These are phyloP conservation scores for Dothistroma pini DNA, from an alignment of 2,329 filamentous ascomycete genomes.

Conservation along the genomic window DNA sequence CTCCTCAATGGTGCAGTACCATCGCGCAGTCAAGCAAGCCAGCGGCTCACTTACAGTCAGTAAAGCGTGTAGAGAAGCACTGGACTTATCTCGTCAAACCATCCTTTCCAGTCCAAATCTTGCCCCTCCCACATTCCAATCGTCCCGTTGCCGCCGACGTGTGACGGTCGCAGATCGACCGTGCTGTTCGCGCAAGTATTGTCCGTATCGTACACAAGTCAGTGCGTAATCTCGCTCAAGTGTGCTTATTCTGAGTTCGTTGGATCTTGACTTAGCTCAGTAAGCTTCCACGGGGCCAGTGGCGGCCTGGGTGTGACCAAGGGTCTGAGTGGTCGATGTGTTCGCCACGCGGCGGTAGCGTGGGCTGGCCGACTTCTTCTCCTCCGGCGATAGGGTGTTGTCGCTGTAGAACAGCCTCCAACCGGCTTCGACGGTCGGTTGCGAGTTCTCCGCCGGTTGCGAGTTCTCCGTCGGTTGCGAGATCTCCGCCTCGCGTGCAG, in stretches of 20 bases:
- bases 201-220: conserved; percentile 2
- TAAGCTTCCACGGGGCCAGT: background rate
- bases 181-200: background rate
- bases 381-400: conserved; percentile 4
- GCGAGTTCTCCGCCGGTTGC: background rate
- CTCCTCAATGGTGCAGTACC: conserved; percentile 1
- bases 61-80: conserved; percentile 4
- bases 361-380: conserved; percentile 1
- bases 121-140: background rate
- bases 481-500: background rate
- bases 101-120: background rate
- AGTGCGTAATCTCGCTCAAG: background rate
- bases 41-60: conserved; percentile 1
- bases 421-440: background rate
- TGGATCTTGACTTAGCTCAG: conserved; percentile 1
- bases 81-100: conserved; percentile 4
- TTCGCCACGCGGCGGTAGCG: conserved; percentile 3
- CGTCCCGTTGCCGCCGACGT: background rate
- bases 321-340: background rate
- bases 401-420: background rate
- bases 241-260: background rate
- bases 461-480: background rate
- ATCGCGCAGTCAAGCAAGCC: conserved; percentile 1
- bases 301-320: background rate
- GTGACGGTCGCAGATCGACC: background rate